Conservation (phyloP, 371 early-diverging fungal genomes). For the Mortierella sp. region DNA sequence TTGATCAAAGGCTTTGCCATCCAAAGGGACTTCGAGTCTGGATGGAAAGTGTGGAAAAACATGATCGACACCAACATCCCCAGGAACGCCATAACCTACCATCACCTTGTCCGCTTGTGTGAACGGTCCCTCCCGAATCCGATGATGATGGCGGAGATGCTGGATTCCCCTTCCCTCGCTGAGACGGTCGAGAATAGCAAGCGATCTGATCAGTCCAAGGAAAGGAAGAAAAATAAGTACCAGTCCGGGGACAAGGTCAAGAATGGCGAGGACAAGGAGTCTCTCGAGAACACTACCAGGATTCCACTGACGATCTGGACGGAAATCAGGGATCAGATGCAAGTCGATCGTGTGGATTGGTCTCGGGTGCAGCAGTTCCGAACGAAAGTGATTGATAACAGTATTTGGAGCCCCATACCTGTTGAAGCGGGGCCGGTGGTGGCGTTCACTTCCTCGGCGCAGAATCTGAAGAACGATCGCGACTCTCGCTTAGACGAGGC, state of each 20-base stretch:
- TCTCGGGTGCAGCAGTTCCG: constrained; percentile 32
- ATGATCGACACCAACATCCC: constrained; percentile 45
- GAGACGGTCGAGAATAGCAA: neutral
- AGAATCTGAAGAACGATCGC: neutral
- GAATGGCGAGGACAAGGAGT: neutral
- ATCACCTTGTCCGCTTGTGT: constrained; percentile 47
- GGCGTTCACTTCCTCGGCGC: neutral
- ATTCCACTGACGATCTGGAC: constrained; percentile 22
- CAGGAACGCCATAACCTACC: constrained; percentile 46
- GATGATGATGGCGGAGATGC: constrained; percentile 1
- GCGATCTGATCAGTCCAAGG: neutral
- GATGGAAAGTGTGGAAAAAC: constrained; percentile 44
- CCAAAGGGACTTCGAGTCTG: constrained; percentile 45
- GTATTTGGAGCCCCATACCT: constrained; percentile 18
- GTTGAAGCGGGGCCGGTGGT: constrained; percentile 14
- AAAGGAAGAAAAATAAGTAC: neutral
- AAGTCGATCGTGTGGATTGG: constrained; percentile 36
- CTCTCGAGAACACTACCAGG: constrained; percentile 4
- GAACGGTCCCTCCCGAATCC: constrained; percentile 33
- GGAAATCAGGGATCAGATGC: constrained; percentile 37
- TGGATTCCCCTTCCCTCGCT: neutral
- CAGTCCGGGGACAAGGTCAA: neutral
- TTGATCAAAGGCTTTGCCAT: constrained; percentile 46
- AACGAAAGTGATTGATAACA: constrained; percentile 1
- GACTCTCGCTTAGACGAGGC: neutral